Evolutionary conservation across 2,329 filamentous ascomycete genomes (phyloP).

Genomic region (Tolypocladium amazonense): DNA sequence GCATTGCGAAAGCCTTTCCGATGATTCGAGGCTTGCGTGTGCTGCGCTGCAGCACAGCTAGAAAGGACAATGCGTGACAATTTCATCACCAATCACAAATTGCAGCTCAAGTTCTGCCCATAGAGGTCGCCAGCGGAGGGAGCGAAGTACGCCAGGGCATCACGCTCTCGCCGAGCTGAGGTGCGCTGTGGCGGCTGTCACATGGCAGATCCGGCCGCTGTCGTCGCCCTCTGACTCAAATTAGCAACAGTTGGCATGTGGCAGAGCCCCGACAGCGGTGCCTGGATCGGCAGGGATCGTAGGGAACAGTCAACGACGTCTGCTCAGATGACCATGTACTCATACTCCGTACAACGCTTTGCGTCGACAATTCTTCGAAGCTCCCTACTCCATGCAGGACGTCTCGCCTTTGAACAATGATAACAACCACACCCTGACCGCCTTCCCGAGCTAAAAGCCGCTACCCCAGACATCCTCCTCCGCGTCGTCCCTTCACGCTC

Average conservation of each 20-base stretch:
- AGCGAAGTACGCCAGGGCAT: too few species aligned
- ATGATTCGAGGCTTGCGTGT: neutral
- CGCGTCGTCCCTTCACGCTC: neutral
- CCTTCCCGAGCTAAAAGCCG: neutral
- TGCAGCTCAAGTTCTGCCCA: neutral
- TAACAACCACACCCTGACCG: neutral
- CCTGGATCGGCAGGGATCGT: neutral
- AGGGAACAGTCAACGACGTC: neutral
- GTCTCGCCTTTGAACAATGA: neutral
- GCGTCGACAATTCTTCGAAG: neutral
- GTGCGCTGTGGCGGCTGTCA: neutral
- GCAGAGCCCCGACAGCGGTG: neutral
- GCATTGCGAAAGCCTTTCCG: neutral
- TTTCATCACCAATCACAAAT: too few species aligned
- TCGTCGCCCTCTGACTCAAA: neutral
- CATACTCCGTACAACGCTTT: neutral
- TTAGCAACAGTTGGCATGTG: neutral
- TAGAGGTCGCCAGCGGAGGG: neutral
- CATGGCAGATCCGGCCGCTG: neutral
- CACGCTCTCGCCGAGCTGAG: too few species aligned
- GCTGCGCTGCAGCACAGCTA: neutral
- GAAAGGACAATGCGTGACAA: neutral
- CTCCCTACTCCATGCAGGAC: neutral
- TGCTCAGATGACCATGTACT: neutral
- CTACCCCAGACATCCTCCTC: neutral